Base-by-base conservation (phyloP, 805 yeast genomes). In the Maudiozyma saulgeensis region DNA sequence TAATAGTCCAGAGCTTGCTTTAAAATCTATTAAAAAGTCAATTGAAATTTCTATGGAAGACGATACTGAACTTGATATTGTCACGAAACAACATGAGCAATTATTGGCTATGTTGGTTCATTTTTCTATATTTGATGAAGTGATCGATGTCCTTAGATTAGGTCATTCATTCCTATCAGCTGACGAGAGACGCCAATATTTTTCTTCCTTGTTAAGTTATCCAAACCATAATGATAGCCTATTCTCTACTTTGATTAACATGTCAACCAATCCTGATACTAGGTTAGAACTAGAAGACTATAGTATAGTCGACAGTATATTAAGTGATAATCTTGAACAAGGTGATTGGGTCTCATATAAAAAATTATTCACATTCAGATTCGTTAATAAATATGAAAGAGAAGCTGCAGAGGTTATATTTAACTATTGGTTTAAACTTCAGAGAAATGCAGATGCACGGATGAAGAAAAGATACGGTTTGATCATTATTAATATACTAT, bases 331-430 rank as follows among this genome's bases (percentile, higher is more conserved):
- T 31, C 39, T 61, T 4, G 35, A 45, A 7, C 44, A 39, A 11
- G 43, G 44, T 8, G 45, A 53, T 18, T 66, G 68, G 68, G 26
- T 43, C 8, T 50, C 53, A 35, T 56, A 48, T 44, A 59, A 63
- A 43, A 58, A 49, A 40, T 47, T 62, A 4, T 64, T 53, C 51
- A 56, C 63, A 45, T 63, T 61, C 53, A 57, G 68, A 31, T 49
- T 59, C 31, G 34, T 61, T 19, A 66, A 61, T 34, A 53, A 53
- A 21, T 60, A 52, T 35, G 64, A 60, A 38, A 58, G 68, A 41
- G 54, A 57, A 18, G 68, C 69, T 4, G 67, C 63, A 6, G 67
- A 63, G 44, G 46, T 55, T 8, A 46, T 66, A 6, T 61, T 57
- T 35, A 51, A 56, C 5, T 66, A 59, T 46, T 47, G 55, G 26